Evolutionary conservation across 2,329 filamentous ascomycete species (phyloP), one percentile per base, ranked within the genome.

Genomic region (Paradendryphiella salina): DNA sequence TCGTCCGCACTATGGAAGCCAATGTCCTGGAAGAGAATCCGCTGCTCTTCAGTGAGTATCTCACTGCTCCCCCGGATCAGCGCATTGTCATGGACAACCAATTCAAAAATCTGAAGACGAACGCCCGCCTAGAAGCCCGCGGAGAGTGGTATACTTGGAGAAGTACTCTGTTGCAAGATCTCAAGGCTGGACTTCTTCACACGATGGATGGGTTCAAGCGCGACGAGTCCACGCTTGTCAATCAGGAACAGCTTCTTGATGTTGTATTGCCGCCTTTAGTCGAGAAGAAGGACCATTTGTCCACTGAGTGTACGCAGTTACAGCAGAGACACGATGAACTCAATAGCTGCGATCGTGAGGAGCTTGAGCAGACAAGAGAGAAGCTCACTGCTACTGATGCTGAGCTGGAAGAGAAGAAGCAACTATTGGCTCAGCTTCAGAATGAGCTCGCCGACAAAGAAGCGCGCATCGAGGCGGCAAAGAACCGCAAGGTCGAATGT

Each of bases 121-220:
- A 96, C 71, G 90, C 93, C 13, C 84, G 94, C 20, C 80, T 96
- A 11, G 79, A 92, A 43, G 96, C 93, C 76, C 96, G 96, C 70
- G 90, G 90, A 50, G 92, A 94, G 79, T 99, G 94, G 94, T 99
- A 99, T 71, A 88, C 93, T 66, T 99, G 94, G 94, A 87, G 94
- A 33, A 93, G 89, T 80, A 93, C 94, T 65, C 81, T 97, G 18
- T 85, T 89, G 23, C 81, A 91, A 48, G 88, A 90, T 14, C 80
- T 99, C 31, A 91, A 88, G 67, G 86, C 90, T 61, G 92, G 89
- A 3, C 82, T 97, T 3, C 73, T 88, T 46, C 85, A 83, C 54
- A 94, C 92, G 50, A 79, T 84, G 1, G 83, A 88, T 49, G 90
- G 87, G 15, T 90, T 99, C 84, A 82, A 84, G 38, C 76, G 77